Base-by-base conservation (phyloP, 2,329 filamentous ascomycete species). In the Aureobasidium leucospermi region DNA sequence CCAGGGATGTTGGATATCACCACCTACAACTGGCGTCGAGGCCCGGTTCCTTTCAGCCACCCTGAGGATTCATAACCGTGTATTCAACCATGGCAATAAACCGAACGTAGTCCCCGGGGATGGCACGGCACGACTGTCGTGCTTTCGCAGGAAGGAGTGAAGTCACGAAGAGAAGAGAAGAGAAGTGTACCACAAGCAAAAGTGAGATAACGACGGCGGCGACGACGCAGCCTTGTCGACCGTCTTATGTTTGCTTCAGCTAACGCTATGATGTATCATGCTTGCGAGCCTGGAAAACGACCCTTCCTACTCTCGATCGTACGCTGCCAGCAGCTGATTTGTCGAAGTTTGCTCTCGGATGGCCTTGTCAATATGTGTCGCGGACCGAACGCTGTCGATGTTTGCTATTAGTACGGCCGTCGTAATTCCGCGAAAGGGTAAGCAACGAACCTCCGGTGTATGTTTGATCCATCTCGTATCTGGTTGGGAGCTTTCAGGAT, bases 21-120 rank as follows among this genome's bases (percentile, higher is more conserved):
- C 4, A 16, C 34, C 48, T 49, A 38, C 47, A 31, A 49, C 39
- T 49, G 48, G 48, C 48, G 48, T 52, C 36, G 48, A 52, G 13
- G 48, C 16, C 23, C 48, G 13, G 29, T 49, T 36, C 34, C 36
- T 41, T 52, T 52, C 48, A 52, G 48, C 48, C 48, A 52, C n/a
- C 9, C 5, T 7, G 13, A 41, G 19, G 13, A 5, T 31, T 41
- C 48, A 16, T 23, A 15, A 16, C 15, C 15, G 19, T 49, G 29
- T 29, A 52, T 39, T 52, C 48, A 52, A 29, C 48, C 48, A 52
- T 39, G 48, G 31, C 36, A 52, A 39, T 52, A 31, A 10, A 31
- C 48, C 48, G 48, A 52, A 13, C 23, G 4, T 23, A 23, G 23
- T 3, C 23, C 23, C 23, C 23, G 23, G 23, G 3, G 23, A 23